Evolutionary conservation across 805 yeast genomes (phyloP).

Genomic region (Kazachstania taianensis): DNA sequence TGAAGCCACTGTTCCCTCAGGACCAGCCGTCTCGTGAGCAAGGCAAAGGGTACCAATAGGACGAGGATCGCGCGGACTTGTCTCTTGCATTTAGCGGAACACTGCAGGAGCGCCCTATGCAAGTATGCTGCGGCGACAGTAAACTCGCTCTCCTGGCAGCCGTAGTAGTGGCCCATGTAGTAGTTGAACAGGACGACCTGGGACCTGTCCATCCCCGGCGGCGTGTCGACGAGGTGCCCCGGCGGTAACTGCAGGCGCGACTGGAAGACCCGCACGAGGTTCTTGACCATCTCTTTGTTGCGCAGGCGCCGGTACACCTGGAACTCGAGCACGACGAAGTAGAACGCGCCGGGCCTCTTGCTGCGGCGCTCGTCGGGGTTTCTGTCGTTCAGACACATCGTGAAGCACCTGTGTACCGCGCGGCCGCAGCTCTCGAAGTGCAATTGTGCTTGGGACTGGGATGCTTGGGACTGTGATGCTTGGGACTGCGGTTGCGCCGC

Average conservation of each 20-base stretch:
- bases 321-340: constrained; percentile 60
- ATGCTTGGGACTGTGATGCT: too few relatives aligned
- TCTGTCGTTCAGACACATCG: constrained; percentile 69
- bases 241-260: constrained; percentile 8
- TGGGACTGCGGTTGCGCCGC: too few relatives aligned
- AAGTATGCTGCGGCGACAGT: constrained; percentile 42
- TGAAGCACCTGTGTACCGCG: constrained; percentile 63
- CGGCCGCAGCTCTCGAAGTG: constrained; percentile 42
- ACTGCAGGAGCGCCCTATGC: constrained; percentile 33
- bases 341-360: constrained; percentile 57
- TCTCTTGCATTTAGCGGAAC: constrained; percentile 7
- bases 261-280: constrained; percentile 55
- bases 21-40: constrained; percentile 34
- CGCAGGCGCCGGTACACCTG: constrained; percentile 56
- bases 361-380: constrained; percentile 39
- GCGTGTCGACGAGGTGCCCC: constrained; percentile 4
- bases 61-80: constrained; percentile 37
- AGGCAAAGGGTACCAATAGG: constrained; percentile 53
- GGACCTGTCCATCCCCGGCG: constrained; percentile 32
- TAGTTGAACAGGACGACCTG: constrained; percentile 56
- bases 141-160: constrained; percentile 52
- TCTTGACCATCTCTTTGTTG: constrained; percentile 63
- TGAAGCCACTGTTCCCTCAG: not conserved
- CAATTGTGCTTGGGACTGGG: too few relatives aligned
- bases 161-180: constrained; percentile 56